phyloP scores from a whole-genome alignment of 176 grass and related monocot species.

The Dactylis glomerata region DNA sequence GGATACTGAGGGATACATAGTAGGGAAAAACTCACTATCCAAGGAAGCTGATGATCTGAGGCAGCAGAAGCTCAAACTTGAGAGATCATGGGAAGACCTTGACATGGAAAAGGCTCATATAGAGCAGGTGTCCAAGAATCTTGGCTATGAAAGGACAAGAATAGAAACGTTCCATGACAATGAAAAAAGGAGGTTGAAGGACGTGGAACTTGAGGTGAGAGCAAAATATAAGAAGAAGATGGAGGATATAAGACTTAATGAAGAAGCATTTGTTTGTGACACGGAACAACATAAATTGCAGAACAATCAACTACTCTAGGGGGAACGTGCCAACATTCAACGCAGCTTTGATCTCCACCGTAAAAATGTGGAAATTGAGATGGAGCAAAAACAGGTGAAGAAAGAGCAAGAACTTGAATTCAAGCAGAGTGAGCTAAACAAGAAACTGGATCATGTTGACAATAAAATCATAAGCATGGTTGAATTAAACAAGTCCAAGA shows the following conservation, averaged over 20 bases:
- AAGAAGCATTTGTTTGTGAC: conserved; percentile 53
- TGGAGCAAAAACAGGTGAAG: conserved; percentile 48
- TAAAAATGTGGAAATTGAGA: conserved; percentile 70
- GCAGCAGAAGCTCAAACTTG: conserved; percentile 47
- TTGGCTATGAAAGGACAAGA: conserved; percentile 41
- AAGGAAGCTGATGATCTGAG: conserved; percentile 47
- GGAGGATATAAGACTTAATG: conserved; percentile 46
- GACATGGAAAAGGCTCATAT: conserved; percentile 41
- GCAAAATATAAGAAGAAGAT: conserved; percentile 35
- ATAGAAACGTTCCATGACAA: conserved; percentile 39
- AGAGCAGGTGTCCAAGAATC: conserved; percentile 35
- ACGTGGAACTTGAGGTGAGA: conserved; percentile 36
- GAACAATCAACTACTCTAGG: conserved; percentile 52
- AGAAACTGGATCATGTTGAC: conserved; percentile 52
- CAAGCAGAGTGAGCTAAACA: conserved; percentile 55
- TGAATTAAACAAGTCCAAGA: conserved; percentile 54
- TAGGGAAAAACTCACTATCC: conserved; percentile 28
- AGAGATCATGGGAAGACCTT: conserved; percentile 55
- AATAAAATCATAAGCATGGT: conserved; percentile 50
- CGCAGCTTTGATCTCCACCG: conserved; percentile 47
- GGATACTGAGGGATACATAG: conserved; percentile 50
- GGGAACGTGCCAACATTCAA: conserved; percentile 48
- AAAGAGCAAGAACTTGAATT: conserved; percentile 66
- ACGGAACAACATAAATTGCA: conserved; percentile 47
- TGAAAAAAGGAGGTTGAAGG: conserved; percentile 50